Conservation (phyloP, 2,329 filamentous ascomycete species). For the Albifimbria verrucaria region DNA sequence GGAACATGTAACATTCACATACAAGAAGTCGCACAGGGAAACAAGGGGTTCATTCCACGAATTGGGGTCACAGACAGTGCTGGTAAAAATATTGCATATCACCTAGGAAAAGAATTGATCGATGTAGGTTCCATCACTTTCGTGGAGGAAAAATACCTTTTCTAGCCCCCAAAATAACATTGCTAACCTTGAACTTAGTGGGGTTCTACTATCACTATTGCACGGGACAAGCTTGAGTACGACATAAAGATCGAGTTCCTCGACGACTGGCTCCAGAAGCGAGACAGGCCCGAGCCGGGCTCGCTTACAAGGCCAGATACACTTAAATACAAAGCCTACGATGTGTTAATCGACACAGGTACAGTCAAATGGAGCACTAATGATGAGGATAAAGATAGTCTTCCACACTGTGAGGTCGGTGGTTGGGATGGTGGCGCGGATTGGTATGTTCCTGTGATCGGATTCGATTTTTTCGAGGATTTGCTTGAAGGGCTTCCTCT, state of each 20-base stretch:
- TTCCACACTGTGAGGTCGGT: not conserved
- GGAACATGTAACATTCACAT: not conserved
- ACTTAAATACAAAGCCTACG: not conserved
- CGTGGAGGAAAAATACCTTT: not conserved
- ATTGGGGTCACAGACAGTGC: not conserved
- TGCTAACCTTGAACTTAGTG: too few species aligned
- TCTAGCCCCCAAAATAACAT: not conserved
- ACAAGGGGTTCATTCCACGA: not conserved
- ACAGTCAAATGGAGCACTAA: not conserved
- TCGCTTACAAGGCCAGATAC: not conserved
- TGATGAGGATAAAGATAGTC: not conserved
- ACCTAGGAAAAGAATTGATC: not conserved
- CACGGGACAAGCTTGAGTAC: not conserved
- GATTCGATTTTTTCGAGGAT: too few species aligned
- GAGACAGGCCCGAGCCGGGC: not conserved
- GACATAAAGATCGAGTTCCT: not conserved
- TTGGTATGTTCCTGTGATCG: too few species aligned
- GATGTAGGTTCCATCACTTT: not conserved
- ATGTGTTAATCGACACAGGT: not conserved
- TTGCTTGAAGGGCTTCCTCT: too few species aligned
- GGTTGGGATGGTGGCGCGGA: too few species aligned
- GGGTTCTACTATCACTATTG: too few species aligned
- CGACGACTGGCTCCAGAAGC: not conserved
- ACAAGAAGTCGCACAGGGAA: not conserved
- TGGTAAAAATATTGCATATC: not conserved